A percentile compares a stretch with the other conserved stretches of the same genome.
Conservation (phyloP, 2,329 filamentous ascomycete species). For the Coniella lustricola region DNA sequence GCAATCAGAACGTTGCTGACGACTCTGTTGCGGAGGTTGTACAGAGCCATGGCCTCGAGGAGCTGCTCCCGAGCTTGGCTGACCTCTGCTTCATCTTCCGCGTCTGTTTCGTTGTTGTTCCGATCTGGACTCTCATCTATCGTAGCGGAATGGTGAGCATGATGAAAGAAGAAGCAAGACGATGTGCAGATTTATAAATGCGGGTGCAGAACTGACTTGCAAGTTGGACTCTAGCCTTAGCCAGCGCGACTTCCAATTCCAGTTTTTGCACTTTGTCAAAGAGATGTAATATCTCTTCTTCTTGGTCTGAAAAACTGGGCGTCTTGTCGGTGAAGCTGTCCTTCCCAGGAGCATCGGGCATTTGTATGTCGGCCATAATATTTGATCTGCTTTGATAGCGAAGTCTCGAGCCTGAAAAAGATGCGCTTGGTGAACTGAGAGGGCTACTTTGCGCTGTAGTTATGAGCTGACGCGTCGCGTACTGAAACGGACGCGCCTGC, state of each 20-base stretch:
- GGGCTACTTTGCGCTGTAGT: too few relatives aligned
- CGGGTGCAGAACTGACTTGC: neutral
- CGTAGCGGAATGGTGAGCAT: neutral
- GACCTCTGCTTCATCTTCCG: constrained; percentile 26
- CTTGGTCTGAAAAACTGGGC: constrained; percentile 53
- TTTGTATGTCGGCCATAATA: constrained; percentile 19
- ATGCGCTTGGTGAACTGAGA: neutral
- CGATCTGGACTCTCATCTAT: constrained; percentile 5
- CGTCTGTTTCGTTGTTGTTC: neutral
- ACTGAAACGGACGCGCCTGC: neutral
- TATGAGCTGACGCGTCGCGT: neutral
- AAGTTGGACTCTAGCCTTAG: constrained; percentile 35
- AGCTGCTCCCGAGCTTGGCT: constrained; percentile 57
- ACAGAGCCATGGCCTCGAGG: constrained; percentile 62
- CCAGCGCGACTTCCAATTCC: constrained; percentile 62
- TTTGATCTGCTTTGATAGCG: neutral
- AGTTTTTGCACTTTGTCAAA: constrained; percentile 67
- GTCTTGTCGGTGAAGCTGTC: neutral
- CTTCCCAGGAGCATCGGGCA: constrained; percentile 26
- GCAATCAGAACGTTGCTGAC: constrained; percentile 62
- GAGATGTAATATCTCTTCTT: constrained; percentile 59
- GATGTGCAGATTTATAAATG: neutral
- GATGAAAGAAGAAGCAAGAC: too few relatives aligned
- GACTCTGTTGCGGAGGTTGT: constrained; percentile 62
- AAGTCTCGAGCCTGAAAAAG: too few relatives aligned